phyloP scores from a whole-genome alignment of 768 basidiomycete genomes.

The Boletus huronensis region DNA sequence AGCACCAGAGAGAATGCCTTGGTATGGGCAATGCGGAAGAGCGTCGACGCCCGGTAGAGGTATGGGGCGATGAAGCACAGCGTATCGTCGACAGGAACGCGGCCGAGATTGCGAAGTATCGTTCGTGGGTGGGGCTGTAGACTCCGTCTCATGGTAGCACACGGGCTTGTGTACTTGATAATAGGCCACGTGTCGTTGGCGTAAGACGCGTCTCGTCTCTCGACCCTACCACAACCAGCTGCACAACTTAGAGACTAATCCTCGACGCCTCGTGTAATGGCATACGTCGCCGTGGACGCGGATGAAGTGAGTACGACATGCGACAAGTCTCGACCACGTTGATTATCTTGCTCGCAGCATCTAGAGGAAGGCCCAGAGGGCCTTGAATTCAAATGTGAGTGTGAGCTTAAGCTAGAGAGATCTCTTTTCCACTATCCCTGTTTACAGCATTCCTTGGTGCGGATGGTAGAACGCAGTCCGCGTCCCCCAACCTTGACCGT shows the following conservation, averaged over 20 bases:
- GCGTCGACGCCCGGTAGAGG: conserved; percentile 41
- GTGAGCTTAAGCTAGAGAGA: neutral
- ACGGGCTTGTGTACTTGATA: neutral
- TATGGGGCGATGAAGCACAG: conserved; percentile 70
- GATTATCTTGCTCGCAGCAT: conserved; percentile 33
- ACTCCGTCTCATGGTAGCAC: neutral
- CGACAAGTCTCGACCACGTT: neutral
- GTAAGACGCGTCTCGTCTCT: neutral
- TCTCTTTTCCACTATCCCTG: neutral
- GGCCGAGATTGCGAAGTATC: conserved; percentile 54
- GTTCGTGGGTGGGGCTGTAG: conserved; percentile 47
- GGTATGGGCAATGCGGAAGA: conserved; percentile 7
- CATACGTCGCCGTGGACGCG: conserved; percentile 67
- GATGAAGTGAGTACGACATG: conserved; percentile 53
- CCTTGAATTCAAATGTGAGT: conserved; percentile 69
- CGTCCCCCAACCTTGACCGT: conserved; percentile 44
- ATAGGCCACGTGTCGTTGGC: conserved; percentile 1
- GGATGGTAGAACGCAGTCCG: conserved; percentile 23
- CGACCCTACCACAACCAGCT: neutral
- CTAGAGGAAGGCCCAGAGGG: conserved; percentile 67
- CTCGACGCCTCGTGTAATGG: conserved; percentile 39
- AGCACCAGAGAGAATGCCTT: conserved; percentile 51
- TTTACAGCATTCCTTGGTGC: conserved; percentile 54
- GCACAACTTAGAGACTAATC: neutral
- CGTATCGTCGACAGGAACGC: conserved; percentile 54